phyloP scores from a whole-genome alignment of 768 basidiomycete genomes.

The Boletus insuetus region DNA sequence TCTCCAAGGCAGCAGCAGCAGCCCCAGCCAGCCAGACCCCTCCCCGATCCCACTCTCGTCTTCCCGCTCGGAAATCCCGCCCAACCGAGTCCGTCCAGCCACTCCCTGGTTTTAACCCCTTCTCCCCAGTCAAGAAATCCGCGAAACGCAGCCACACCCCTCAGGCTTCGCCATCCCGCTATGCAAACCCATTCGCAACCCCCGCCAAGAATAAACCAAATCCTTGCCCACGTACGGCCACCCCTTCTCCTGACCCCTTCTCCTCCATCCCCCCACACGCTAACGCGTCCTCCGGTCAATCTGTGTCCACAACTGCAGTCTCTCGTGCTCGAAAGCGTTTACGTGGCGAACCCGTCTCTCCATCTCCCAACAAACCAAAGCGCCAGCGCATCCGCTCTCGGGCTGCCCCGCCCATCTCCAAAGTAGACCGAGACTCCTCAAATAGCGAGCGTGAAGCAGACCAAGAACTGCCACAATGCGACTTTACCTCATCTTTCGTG shows the following conservation, averaged over 20 bases:
- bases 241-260: constrained; percentile 42
- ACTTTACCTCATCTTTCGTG: constrained; percentile 49
- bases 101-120: constrained; percentile 65
- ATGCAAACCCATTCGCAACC: constrained; percentile 46
- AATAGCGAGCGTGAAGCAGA: constrained; percentile 38
- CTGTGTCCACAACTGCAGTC: constrained; percentile 42
- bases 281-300: constrained; percentile 11
- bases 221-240: constrained; percentile 20
- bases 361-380: constrained; percentile 78
- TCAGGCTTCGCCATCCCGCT: constrained; percentile 10
- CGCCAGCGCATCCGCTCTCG: constrained; percentile 54
- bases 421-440: constrained; percentile 25
- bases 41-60: constrained; percentile 25
- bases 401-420: constrained; percentile 37
- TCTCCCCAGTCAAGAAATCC: constrained; percentile 68
- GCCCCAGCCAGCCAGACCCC: constrained; percentile 29
- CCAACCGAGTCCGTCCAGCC: constrained; percentile 50
- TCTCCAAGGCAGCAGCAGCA: constrained; percentile 46
- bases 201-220: constrained; percentile 37
- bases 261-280: constrained; percentile 25
- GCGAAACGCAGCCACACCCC: constrained; percentile 2
- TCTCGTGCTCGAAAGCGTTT: constrained; percentile 76
- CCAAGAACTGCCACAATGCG: constrained; percentile 27
- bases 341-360: constrained; percentile 79
- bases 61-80: constrained; percentile 49